Evolutionary conservation across 345 rosid genomes (phyloP).

Genomic region (Bruguiera gymnorhiza): DNA sequence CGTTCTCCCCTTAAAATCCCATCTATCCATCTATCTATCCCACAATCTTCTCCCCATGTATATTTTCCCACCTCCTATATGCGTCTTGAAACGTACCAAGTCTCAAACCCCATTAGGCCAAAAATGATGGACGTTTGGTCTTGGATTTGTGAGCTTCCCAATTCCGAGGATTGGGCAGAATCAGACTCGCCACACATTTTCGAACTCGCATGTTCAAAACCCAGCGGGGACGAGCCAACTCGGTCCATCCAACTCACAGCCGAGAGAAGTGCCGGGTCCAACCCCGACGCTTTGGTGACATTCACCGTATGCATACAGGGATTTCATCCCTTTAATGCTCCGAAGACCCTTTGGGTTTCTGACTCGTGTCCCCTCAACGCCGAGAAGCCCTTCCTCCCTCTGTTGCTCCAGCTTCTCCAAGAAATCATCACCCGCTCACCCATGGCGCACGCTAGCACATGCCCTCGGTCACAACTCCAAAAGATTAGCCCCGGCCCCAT

Average conservation of each 20-base stretch:
- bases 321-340: slow-evolving; percentile 25
- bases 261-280: slow-evolving; percentile 31
- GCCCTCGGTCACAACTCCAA: slow-evolving; percentile 59
- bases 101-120: neutral
- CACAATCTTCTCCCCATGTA: neutral
- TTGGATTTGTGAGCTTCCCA: slow-evolving; percentile 63
- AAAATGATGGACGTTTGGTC: slow-evolving; percentile 66
- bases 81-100: neutral
- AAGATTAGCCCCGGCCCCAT: slow-evolving; percentile 62
- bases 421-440: slow-evolving; percentile 66
- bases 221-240: slow-evolving; percentile 16
- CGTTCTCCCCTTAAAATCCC: slow-evolving; percentile 38
- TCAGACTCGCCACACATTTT: slow-evolving; percentile 32
- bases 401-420: slow-evolving; percentile 68
- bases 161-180: slow-evolving; percentile 28
- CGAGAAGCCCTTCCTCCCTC: slow-evolving; percentile 70
- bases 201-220: slow-evolving; percentile 41
- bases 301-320: slow-evolving; percentile 49
- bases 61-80: slow-evolving; percentile 11
- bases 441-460: slow-evolving; percentile 34
- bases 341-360: slow-evolving; percentile 62
- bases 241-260: slow-evolving; percentile 57
- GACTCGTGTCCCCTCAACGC: slow-evolving; percentile 60
- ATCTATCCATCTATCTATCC: neutral
- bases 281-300: slow-evolving; percentile 31